Conservation (phyloP, 352 stramenopile species). For the Sclerospora graminicola region DNA sequence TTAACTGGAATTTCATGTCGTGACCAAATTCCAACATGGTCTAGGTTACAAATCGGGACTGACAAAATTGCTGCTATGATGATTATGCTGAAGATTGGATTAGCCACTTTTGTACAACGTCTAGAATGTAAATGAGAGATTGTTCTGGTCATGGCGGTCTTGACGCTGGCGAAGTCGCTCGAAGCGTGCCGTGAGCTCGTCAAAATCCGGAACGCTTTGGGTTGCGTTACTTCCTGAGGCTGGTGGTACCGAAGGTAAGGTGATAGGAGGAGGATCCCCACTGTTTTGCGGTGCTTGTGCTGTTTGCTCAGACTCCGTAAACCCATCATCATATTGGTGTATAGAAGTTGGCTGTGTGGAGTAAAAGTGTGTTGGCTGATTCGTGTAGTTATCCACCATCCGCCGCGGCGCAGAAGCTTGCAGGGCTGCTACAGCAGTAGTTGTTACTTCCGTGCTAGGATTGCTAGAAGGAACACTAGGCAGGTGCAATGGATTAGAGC, state of each 20-base stretch:
- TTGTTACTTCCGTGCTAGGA: conserved; percentile 6
- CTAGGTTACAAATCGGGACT: no score
- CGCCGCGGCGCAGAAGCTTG: conserved; percentile 21
- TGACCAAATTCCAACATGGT: no score
- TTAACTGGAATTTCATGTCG: no score
- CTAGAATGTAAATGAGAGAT: conserved; percentile 62
- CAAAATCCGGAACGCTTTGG: conserved; percentile 70
- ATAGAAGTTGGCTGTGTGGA: conserved; percentile 6
- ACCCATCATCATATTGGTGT: conserved; percentile 10
- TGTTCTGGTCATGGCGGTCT: conserved; percentile 41
- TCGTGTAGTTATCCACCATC: conserved; percentile 28
- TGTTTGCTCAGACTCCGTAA: no score
- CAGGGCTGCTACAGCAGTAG: conserved; percentile 6
- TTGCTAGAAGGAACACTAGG: conserved; percentile 30
- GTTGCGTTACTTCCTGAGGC: conserved; percentile 17
- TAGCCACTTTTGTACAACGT: neutral
- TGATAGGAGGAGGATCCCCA: conserved; percentile 4
- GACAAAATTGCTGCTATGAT: no score
- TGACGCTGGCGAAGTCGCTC: conserved; percentile 77
- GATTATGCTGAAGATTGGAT: neutral
- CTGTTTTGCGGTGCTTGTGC: neutral
- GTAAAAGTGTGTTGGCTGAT: conserved; percentile 30
- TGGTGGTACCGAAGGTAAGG: conserved; percentile 3
- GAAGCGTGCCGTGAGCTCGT: conserved; percentile 91
- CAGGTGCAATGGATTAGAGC: conserved; percentile 34